phyloP scores from a whole-genome alignment of 1,284 basidiomycete species.

The Amylostereum areolatum region DNA sequence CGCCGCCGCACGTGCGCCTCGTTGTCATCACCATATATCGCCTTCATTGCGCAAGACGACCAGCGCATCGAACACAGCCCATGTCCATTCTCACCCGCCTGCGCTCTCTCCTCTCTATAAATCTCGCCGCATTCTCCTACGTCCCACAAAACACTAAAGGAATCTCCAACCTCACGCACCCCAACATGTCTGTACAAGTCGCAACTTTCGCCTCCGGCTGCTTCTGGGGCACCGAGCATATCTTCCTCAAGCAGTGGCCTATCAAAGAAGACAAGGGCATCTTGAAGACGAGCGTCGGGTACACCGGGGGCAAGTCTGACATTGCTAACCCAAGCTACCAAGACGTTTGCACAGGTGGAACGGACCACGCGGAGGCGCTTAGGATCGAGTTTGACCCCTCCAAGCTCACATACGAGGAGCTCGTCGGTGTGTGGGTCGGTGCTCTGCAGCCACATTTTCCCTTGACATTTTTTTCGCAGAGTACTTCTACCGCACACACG shows the following conservation, averaged over 20 bases:
- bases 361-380: constrained; percentile 88
- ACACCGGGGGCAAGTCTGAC: constrained; percentile 69
- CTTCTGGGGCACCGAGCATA: constrained; percentile 82
- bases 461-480: constrained; percentile 39
- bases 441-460: not conserved
- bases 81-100: constrained; percentile 5
- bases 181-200: constrained; percentile 33
- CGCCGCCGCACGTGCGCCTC: no score
- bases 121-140: constrained; percentile 3
- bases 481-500: constrained; percentile 93
- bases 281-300: constrained; percentile 72
- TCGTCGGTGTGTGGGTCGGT: constrained; percentile 55
- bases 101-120: constrained; percentile 3
- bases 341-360: constrained; percentile 76
- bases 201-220: constrained; percentile 76
- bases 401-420: constrained; percentile 73
- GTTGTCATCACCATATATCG: no score
- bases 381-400: constrained; percentile 82
- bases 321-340: constrained; percentile 60
- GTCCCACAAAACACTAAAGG: constrained; percentile 9
- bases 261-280: constrained; percentile 61
- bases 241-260: constrained; percentile 79
- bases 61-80: not conserved
- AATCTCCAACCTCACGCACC: constrained; percentile 1
- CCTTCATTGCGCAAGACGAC: not conserved